Evolutionary conservation across 2,329 filamentous ascomycete genomes (phyloP).

Genomic region (Clonostachys rosea): DNA sequence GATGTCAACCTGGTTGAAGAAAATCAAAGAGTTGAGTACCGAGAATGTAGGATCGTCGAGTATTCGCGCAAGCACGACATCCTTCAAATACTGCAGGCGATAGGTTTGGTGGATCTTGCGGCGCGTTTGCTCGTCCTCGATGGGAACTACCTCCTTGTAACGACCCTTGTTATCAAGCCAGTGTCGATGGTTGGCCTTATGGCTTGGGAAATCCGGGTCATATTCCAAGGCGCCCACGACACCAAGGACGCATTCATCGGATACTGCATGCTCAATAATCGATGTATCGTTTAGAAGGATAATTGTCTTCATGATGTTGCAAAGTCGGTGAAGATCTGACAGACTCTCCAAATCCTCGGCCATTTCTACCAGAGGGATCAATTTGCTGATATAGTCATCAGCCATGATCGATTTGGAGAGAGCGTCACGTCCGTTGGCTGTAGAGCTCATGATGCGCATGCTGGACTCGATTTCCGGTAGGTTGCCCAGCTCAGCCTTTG

Average conservation of each 20-base stretch:
- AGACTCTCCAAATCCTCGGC: conserved; percentile 91
- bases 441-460: conserved; percentile 74
- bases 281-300: conserved; percentile 91
- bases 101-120: conserved; percentile 96
- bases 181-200: conserved; percentile 95
- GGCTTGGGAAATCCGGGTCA: conserved; percentile 94
- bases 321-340: conserved; percentile 80
- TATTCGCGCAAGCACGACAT: conserved; percentile 95
- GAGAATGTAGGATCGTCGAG: conserved; percentile 97
- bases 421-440: conserved; percentile 74
- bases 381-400: conserved; percentile 81
- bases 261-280: conserved; percentile 92
- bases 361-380: conserved; percentile 80
- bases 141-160: conserved; percentile 94
- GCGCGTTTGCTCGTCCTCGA: conserved; percentile 75
- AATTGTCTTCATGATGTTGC: conserved; percentile 96
- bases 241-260: conserved; percentile 82
- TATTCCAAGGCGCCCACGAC: conserved; percentile 96
- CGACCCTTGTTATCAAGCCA: conserved; percentile 85
- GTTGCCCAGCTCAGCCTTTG: conserved; percentile 74
- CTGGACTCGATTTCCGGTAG: conserved; percentile 79
- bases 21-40: conserved; percentile 94
- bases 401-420: conserved; percentile 81
- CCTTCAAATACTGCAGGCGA: conserved; percentile 92
- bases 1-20: conserved; percentile 98